Percentiles rank a stretch among this genome's conserved stretches.
Evolutionary conservation across 371 early-diverging fungal genomes (phyloP).

Genomic region (Blakeslea trispora): DNA sequence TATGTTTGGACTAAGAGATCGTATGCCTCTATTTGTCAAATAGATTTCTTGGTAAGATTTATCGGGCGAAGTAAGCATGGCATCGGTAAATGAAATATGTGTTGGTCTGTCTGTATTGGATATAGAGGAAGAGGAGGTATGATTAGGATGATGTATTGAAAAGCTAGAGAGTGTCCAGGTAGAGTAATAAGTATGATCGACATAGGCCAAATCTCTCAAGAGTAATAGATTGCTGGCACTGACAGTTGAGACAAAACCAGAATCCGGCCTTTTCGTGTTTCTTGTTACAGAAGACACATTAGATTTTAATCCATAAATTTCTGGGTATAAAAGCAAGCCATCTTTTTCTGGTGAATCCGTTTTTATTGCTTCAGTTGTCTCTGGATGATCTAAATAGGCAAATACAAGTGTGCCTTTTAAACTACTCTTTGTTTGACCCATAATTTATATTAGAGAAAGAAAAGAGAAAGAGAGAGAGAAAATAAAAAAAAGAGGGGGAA

Average conservation of each 20-base stretch:
- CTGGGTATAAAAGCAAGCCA: not conserved
- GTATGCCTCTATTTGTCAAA: conserved; percentile 14
- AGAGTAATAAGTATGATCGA: conserved; percentile 19
- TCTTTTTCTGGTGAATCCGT: not conserved
- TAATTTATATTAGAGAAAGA: not conserved
- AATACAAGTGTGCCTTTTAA: not conserved
- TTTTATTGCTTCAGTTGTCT: not conserved
- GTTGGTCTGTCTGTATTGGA: not conserved
- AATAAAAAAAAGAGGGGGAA: not conserved
- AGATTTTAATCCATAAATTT: not conserved
- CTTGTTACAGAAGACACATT: not conserved
- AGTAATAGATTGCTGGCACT: conserved; percentile 8
- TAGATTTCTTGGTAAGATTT: conserved; percentile 14
- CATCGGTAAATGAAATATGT: conserved; percentile 18
- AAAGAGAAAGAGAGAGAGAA: not conserved
- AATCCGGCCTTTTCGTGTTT: conserved; percentile 8
- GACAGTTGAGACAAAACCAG: conserved; percentile 9
- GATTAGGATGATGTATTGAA: not conserved
- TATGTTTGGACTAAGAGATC: conserved; percentile 24
- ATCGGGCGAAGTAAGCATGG: conserved; percentile 9
- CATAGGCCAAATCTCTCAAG: conserved; percentile 18
- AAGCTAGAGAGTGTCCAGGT: not conserved
- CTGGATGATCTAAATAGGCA: not conserved
- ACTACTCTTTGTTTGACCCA: not conserved
- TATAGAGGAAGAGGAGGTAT: no score